Evolutionary conservation across 768 basidiomycete genomes (phyloP), one percentile per base, ranked within the genome.

Genomic region (Rhodotorula graminis): DNA sequence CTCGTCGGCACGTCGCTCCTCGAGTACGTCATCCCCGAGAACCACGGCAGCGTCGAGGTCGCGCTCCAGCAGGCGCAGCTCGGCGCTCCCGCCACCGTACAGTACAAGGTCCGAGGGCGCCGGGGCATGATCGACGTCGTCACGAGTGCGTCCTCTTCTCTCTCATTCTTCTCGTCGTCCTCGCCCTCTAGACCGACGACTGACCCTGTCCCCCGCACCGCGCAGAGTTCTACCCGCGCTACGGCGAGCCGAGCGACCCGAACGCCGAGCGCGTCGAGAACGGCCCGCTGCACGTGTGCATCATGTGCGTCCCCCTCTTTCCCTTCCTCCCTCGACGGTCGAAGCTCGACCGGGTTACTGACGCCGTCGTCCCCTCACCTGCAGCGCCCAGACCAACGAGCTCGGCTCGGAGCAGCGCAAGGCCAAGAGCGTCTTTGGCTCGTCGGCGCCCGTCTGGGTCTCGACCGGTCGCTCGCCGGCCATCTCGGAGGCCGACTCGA

Each of bases 71-170:
- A 77, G n/a, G 81, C 81, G 15, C 64, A 82, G 18, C 64, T 70
- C 42, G 80, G 80, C 52, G 57, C 69, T 6, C 78, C 77, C 10
- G 76, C 79, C 3, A 67, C 77, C 16, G 70, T 83, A 16, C 80
- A 78, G 16, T 82, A 83, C 77, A 78, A 79, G 69, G 53, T 83
- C 23, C 75, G 78, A 31, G 76, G 77, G 19, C 74, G 76, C 23
- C 79, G 82, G 0, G 71, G 69, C 5, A 63, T 65, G 44, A 69
- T 79, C 67, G 80, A 83, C n/a, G 82, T 82, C 65, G 77, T 81
- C 25, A 80, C 82, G 16, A 78, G 74, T 75, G 40, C 47, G 70
- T 65, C 15, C 2, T 33, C 27, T 12, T 8, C 23, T 44, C 37
- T 2, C 27, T 15, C 37, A 1, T 37, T 37, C 23, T 27, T 14